These are phyloP conservation scores for Coemansia sp. DNA, from an alignment of 192 early-diverging fungal species.

Conservation along the genomic window DNA sequence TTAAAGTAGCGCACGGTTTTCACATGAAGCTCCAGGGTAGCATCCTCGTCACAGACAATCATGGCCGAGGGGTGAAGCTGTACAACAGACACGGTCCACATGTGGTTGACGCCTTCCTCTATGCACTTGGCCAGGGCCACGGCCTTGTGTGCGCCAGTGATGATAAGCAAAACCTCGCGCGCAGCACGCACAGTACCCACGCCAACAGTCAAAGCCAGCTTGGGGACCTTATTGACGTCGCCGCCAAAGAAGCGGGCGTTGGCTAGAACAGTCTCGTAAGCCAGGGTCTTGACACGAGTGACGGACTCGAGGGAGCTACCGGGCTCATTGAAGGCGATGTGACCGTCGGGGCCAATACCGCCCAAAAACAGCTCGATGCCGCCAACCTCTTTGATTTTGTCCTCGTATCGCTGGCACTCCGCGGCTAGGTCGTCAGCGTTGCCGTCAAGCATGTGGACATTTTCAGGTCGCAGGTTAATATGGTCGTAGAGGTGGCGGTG, in stretches of 20 bases:
- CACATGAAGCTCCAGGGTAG: slow-evolving; percentile 84
- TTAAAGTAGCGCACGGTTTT: slow-evolving; percentile 90
- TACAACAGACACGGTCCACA: slow-evolving; percentile 87
- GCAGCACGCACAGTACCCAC: slow-evolving; percentile 87
- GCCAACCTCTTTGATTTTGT: slow-evolving; percentile 71
- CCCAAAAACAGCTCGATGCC: slow-evolving; percentile 87
- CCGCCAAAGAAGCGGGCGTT: slow-evolving; percentile 86
- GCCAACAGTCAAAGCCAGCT: slow-evolving; percentile 85
- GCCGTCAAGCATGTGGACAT: slow-evolving; percentile 81
- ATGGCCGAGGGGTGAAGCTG: slow-evolving; percentile 78
- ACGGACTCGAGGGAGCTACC: slow-evolving; percentile 78
- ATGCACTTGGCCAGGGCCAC: slow-evolving; percentile 83
- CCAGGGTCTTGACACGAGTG: slow-evolving; percentile 84
- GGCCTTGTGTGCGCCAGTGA: slow-evolving; percentile 85
- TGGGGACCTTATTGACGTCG: slow-evolving; percentile 84
- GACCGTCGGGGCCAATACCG: slow-evolving; percentile 86
- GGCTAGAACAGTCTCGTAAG: slow-evolving; percentile 86
- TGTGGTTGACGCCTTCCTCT: slow-evolving; percentile 83
- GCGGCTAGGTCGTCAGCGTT: slow-evolving; percentile 78
- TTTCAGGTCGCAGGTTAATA: slow-evolving; percentile 72
- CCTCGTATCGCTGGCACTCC: slow-evolving; percentile 79
- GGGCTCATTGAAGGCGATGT: slow-evolving; percentile 90
- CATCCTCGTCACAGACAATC: slow-evolving; percentile 88
- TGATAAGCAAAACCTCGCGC: slow-evolving; percentile 79
- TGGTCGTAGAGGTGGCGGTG: slow-evolving; percentile 84